Base-by-base conservation (phyloP, 2,329 filamentous ascomycete genomes). In the Pezicula radicicola region DNA sequence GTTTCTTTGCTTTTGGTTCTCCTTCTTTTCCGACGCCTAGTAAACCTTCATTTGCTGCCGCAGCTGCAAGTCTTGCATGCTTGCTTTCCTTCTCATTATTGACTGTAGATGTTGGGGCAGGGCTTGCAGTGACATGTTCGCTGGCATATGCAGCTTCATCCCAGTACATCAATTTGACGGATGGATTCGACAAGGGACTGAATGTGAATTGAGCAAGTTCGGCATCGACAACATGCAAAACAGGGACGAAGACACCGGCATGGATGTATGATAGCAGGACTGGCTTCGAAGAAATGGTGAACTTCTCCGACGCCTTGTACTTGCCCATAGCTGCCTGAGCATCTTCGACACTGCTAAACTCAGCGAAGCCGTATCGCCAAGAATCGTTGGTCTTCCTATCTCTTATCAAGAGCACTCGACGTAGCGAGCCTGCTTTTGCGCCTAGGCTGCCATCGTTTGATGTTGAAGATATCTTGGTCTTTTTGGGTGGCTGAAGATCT, bases 361-460 rank as follows among this genome's bases (percentile, higher is more conserved):
- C 90, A 1, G 85, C 90, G 68, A 95, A 95, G 0, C 89, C 90
- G 61, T 90, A 95, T 59, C 85, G 82, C 77, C 88, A 89, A 48
- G 86, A 90, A 54, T 89, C 85, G 50, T 89, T 80, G 4, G 78
- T 87, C 54, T 76, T 77, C 42, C 84, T 79, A 64, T 93, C 88
- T 50, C 90, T 82, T 62, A 94, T 85, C 25, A 95, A 72, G 55
- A 94, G 81, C 2, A 94, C 83, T 48, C 90, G 83, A 55, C 87
- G 82, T 8, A 95, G 72, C n/a, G 88, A 90, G 18, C 85, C 84
- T 30, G 86, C 83, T 51, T 79, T 81, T 4, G 90, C 89, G 37
- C 89, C 89, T 1, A 67, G 49, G 40, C 61, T 67, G 36, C 81
- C 74, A 15, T 78, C 76, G 10, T 77, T 80, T 5, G 66, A 63